Conservation (phyloP, 768 basidiomycete species). For the Suillus americanus region DNA sequence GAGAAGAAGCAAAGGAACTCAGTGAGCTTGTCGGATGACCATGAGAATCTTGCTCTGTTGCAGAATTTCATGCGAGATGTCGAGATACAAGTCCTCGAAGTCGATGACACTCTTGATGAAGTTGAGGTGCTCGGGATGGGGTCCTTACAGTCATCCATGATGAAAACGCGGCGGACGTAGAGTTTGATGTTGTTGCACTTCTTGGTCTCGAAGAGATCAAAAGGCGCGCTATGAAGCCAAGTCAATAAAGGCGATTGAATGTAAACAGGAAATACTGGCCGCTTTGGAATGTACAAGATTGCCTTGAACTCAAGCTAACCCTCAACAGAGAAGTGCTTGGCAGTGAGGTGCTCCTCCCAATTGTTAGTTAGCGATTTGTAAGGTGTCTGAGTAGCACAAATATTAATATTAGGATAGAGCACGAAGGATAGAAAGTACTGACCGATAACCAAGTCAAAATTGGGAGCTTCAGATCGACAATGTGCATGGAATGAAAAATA, state of each 20-base stretch:
- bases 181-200: constrained; percentile 99
- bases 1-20: constrained; percentile 90
- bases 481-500: too few species aligned
- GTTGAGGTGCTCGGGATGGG: constrained; percentile 99
- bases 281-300: constrained; percentile 95
- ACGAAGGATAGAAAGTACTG: too few species aligned
- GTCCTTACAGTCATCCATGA: constrained; percentile 99
- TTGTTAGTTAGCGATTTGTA: constrained; percentile 99
- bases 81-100: constrained; percentile 98
- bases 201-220: constrained; percentile 99
- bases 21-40: constrained; percentile 65
- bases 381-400: too few species aligned
- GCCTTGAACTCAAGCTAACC: constrained; percentile 99
- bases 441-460: too few species aligned
- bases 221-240: constrained; percentile 73
- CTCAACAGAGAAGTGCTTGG: constrained; percentile 99
- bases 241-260: background rate
- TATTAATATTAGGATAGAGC: too few species aligned
- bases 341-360: constrained; percentile 99
- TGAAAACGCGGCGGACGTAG: constrained; percentile 99
- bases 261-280: constrained; percentile 48
- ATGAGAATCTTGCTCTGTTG: constrained; percentile 99
- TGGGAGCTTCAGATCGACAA: too few species aligned
- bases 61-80: constrained; percentile 99
- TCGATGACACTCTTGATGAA: constrained; percentile 99